Conservation (phyloP, 495 filamentous ascomycete species). For the Viridothelium virens region DNA sequence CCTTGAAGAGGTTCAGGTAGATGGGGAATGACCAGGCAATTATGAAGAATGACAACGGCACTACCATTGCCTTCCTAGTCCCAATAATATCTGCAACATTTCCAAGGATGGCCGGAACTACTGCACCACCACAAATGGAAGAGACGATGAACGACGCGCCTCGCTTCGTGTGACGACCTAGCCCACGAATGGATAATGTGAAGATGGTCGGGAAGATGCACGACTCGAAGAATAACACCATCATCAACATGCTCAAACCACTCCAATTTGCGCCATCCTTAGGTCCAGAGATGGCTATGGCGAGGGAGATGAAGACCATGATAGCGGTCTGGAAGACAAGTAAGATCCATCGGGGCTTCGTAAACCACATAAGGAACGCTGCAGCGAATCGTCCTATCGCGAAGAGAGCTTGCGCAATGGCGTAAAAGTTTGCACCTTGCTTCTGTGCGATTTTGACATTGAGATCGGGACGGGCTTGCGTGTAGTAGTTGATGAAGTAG, state of each 20-base stretch:
- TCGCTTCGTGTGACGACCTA: slow-evolving; percentile 62
- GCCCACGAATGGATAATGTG: slow-evolving; percentile 58
- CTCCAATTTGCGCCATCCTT: slow-evolving; percentile 27
- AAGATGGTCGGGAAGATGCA: slow-evolving; percentile 67
- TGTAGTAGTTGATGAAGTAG: slow-evolving; percentile 47
- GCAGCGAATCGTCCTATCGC: slow-evolving; percentile 59
- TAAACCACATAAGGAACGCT: slow-evolving; percentile 40
- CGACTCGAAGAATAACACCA: slow-evolving; percentile 64
- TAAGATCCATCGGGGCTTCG: slow-evolving; percentile 32
- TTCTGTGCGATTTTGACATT: slow-evolving; percentile 7
- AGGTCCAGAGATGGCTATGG: slow-evolving; percentile 44
- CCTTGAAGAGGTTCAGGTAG: slow-evolving; percentile 43
- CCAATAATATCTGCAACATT: slow-evolving; percentile 43
- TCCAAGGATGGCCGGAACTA: slow-evolving; percentile 60
- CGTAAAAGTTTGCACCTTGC: slow-evolving; percentile 45
- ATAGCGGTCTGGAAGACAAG: slow-evolving; percentile 33
- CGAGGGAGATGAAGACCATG: slow-evolving; percentile 49
- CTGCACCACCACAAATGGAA: slow-evolving; percentile 55
- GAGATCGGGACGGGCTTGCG: slow-evolving; percentile 25
- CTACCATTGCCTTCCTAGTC: slow-evolving; percentile 25
- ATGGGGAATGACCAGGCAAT: slow-evolving; percentile 39
- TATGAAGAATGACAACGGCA: slow-evolving; percentile 31
- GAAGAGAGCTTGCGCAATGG: slow-evolving; percentile 59
- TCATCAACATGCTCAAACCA: slow-evolving; percentile 51
- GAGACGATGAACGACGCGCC: slow-evolving; percentile 61